A percentile compares a stretch with the other conserved stretches of the same genome.
Conservation (phyloP, 352 stramenopile species). For the Peronospora farinosa region DNA sequence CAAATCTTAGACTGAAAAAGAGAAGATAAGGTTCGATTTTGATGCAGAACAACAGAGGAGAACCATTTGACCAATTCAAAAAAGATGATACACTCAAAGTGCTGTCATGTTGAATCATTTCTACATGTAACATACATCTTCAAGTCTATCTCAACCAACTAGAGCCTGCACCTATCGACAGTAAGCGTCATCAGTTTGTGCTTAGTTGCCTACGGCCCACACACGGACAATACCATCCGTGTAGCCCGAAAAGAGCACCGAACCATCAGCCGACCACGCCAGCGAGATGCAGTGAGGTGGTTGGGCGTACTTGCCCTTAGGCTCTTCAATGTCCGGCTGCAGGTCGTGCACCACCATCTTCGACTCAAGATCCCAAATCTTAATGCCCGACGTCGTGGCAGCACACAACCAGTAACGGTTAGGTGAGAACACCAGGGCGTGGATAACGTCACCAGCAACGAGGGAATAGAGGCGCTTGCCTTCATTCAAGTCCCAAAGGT, state of each 20-base stretch:
- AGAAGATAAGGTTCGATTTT: background rate
- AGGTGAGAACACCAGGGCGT: constrained; percentile 97
- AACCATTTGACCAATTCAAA: constrained; percentile 1
- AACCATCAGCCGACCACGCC: constrained; percentile 96
- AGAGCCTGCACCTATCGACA: constrained; percentile 5
- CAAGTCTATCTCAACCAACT: constrained; percentile 12
- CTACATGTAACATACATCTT: constrained; percentile 14
- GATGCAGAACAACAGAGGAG: background rate
- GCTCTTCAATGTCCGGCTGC: constrained; percentile 86
- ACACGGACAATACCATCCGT: constrained; percentile 98
- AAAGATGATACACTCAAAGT: constrained; percentile 20
- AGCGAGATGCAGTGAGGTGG: constrained; percentile 96
- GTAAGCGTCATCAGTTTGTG: background rate
- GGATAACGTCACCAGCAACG: constrained; percentile 95
- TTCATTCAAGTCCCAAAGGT: constrained; percentile 99
- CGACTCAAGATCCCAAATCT: constrained; percentile 99
- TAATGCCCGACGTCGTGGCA: constrained; percentile 97
- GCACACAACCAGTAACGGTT: constrained; percentile 99
- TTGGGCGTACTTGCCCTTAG: constrained; percentile 91
- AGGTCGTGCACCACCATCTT: constrained; percentile 99
- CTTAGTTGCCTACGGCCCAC: constrained; percentile 88
- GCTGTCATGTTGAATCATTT: constrained; percentile 24
- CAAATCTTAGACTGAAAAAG: background rate
- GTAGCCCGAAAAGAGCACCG: constrained; percentile 98
- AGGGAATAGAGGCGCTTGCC: constrained; percentile 99